Evolutionary conservation across 306 rosid species (phyloP), one percentile per base, ranked within the genome.

Genomic region (Cucumis sativus): DNA sequence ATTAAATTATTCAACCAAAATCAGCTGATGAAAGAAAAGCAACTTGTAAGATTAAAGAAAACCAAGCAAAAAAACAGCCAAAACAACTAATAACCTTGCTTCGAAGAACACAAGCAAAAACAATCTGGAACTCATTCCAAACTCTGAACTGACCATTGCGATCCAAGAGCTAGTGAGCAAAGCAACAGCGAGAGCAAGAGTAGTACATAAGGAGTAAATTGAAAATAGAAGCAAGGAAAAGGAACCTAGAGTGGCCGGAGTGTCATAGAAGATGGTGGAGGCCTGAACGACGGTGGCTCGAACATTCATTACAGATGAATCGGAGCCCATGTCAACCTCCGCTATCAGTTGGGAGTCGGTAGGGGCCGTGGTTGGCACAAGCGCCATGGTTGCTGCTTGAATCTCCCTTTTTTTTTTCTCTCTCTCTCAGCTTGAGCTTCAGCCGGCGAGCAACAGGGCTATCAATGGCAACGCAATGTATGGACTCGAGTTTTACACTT

Each of bases 271-370:
- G 86, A 94, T 69, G 41, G 96, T 90, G 76, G 98, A 89, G 66
- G 97, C 98, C 58, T 94, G 98, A 67, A 94, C 92, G 59, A 94
- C 90, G 37, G 98, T 94, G 86, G 91, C 96, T 79, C 98, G 90
- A 23, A 94, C 87, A 0, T 90, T 85, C 70, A 83, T 64, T 8
- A 87, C 82, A 75, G 86, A 85, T 64, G 80, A 80, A 81, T 89
- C 96, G 49, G 85, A 67, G 58, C 87, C 87, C 97, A 92, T 94
- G 49, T 86, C 89, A 4, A 94, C 93, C 84, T 94, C 97, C 23
- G 96, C 84, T 75, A 88, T 58, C 79, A 88, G 13, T 10, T 89
- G 92, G 0, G 66, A 81, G 6, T 86, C 94, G 45, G 77, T 79
- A 14, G 80, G 80, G 15, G 83, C 40, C 9, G 82, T 51, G 56